phyloP scores from a whole-genome alignment of 768 basidiomycete species.

The Russula sp. region DNA sequence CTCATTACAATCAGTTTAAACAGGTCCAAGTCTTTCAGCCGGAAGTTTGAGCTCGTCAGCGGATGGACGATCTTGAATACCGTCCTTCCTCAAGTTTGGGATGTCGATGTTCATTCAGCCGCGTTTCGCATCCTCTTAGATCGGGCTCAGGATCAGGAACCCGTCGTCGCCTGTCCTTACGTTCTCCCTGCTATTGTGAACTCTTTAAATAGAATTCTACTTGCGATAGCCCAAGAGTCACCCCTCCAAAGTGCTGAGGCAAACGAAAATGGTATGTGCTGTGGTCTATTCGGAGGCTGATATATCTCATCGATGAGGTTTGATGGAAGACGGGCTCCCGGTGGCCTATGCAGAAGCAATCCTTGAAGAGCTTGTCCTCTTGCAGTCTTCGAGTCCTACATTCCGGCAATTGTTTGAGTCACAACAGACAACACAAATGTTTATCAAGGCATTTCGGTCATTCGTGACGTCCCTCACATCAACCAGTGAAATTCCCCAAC shows the following conservation, averaged over 20 bases:
- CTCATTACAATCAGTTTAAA: slow-evolving; percentile 57
- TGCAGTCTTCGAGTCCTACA: slow-evolving; percentile 60
- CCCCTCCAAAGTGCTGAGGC: slow-evolving; percentile 31
- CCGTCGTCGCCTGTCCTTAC: slow-evolving; percentile 54
- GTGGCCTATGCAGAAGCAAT: slow-evolving; percentile 49
- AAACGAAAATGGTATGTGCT: slow-evolving; percentile 21
- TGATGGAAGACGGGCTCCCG: slow-evolving; percentile 7
- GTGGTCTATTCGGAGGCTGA: slow-evolving; percentile 1
- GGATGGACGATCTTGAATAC: slow-evolving; percentile 78
- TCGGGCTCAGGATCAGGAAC: slow-evolving; percentile 36
- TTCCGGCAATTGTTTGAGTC: slow-evolving; percentile 76
- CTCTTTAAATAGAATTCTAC: slow-evolving; percentile 59
- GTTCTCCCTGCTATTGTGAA: slow-evolving; percentile 71
- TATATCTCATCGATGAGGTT: not conserved
- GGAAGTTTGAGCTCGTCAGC: slow-evolving; percentile 81
- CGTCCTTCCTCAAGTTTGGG: slow-evolving; percentile 67
- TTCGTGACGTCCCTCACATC: slow-evolving; percentile 48
- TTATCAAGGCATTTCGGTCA: slow-evolving; percentile 59
- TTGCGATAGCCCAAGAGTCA: slow-evolving; percentile 13
- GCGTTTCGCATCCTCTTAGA: slow-evolving; percentile 68
- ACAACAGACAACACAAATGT: slow-evolving; percentile 62
- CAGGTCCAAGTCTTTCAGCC: slow-evolving; percentile 59
- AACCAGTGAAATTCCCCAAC: slow-evolving; percentile 42
- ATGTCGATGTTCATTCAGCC: slow-evolving; percentile 58
- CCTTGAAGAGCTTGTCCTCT: slow-evolving; percentile 63